These are phyloP conservation scores for Rhodotorula sp. DNA, from an alignment of 1,284 basidiomycete genomes.

Conservation along the genomic window DNA sequence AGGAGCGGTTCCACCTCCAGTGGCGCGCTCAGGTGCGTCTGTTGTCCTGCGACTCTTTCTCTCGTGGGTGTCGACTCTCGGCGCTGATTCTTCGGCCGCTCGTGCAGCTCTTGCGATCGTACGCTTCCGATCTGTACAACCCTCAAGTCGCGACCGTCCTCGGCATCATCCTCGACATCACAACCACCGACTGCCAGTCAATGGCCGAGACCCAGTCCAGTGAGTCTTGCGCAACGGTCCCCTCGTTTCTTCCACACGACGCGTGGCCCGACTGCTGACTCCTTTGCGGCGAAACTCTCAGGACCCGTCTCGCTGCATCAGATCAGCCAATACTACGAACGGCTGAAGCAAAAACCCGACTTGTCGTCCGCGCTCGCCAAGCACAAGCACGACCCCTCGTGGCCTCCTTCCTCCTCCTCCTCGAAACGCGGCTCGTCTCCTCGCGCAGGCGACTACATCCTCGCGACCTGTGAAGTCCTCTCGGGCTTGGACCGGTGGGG, in stretches of 20 bases:
- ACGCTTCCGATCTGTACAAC: slow-evolving; percentile 75
- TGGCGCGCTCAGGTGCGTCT: slow-evolving; percentile 75
- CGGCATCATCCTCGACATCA: slow-evolving; percentile 66
- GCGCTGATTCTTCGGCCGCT: background rate
- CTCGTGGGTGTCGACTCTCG: background rate
- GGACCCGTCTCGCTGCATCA: slow-evolving; percentile 30
- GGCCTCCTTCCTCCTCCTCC: slow-evolving; percentile 7
- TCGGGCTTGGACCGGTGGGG: slow-evolving; percentile 41
- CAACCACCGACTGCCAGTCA: slow-evolving; percentile 46
- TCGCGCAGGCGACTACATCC: slow-evolving; percentile 22
- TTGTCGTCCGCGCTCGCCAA: slow-evolving; percentile 44
- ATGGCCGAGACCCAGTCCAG: slow-evolving; percentile 66
- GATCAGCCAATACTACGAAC: slow-evolving; percentile 23
- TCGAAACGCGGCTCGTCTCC: background rate
- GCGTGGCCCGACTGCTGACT: background rate
- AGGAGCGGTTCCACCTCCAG: slow-evolving; percentile 80
- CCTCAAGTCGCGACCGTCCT: slow-evolving; percentile 67
- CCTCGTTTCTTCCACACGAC: background rate
- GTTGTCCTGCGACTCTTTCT: background rate
- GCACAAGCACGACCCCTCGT: slow-evolving; percentile 31
- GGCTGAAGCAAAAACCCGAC: slow-evolving; percentile 14
- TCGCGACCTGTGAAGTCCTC: slow-evolving; percentile 32
- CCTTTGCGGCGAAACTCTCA: background rate
- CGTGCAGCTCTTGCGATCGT: slow-evolving; percentile 67
- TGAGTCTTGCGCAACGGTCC: slow-evolving; percentile 46